Evolutionary conservation across 441 rosid species (phyloP), one percentile per base, ranked within the genome.

Genomic region (Eutrema salsugineum): DNA sequence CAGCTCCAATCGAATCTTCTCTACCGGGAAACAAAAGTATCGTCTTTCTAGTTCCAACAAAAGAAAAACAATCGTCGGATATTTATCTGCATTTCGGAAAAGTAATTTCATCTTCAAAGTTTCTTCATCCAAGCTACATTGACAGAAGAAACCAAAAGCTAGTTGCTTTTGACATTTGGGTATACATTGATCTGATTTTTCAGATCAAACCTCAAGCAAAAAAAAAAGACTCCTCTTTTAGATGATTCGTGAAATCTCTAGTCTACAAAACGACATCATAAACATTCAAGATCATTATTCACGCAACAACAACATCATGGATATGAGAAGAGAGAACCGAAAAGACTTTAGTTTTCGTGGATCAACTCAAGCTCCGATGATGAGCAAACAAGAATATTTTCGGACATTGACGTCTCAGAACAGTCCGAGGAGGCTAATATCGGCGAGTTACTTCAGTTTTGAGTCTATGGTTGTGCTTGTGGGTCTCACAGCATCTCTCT

Each of bases 401-500:
- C 59, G 83, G 22, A 72, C 85, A 20, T 32, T 65, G 14, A 77
- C 91, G 33, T 61, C 73, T 0, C 89, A 76, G 72, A 91, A 80
- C 5, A 73, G 83, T 48, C 66, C 67, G 8, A 81, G 81, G 50
- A 85, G 73, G 55, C 40, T 81, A 77, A 63, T 89, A 27, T 63
- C 83, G 5, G 77, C 86, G 3, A 82, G 86, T 79, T 86, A 88
- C 68, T 94, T 88, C 76, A 85, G 97, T 76, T 54, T 90, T 76
- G 91, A 87, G 36, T 85, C 99, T 6, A 56, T 87, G 77, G 66
- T 87, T 36, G 16, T 91, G 74, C 87, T 94, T 46, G 33, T 84
- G 8, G 82, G 94, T 71, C 82, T 91, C 24, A 88, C 99, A 4
- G 92, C 85, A 5, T 91, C 93, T 0, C 78, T 94, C 73, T 81